Evolutionary conservation across 106 monocot species (phyloP).

Genomic region (Posidonia australis): DNA sequence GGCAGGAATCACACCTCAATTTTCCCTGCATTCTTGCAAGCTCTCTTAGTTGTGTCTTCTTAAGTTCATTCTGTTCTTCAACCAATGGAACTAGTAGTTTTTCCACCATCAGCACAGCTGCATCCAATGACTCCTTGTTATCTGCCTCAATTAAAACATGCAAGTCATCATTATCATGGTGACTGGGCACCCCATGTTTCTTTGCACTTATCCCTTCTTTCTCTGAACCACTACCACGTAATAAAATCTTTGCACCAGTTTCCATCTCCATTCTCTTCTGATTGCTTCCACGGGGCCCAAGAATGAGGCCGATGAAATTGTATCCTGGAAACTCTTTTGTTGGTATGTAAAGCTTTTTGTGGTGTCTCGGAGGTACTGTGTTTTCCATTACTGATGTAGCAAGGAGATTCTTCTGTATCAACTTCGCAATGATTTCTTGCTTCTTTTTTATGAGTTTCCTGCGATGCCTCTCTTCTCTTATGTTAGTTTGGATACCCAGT

Average conservation of each 20-base stretch:
- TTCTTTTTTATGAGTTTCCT: constrained; percentile 5
- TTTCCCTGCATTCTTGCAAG: constrained; percentile 33
- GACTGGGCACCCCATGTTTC: background rate
- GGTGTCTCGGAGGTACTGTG: background rate
- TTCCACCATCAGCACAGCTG: constrained; percentile 50
- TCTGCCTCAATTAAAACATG: constrained; percentile 52
- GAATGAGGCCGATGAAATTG: constrained; percentile 60
- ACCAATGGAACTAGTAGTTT: constrained; percentile 46
- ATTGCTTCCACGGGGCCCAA: constrained; percentile 59
- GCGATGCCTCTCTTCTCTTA: background rate
- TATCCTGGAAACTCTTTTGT: constrained; percentile 43
- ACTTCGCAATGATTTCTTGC: constrained; percentile 11
- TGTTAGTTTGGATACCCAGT: constrained; percentile 1
- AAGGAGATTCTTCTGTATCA: constrained; percentile 8
- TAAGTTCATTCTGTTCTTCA: constrained; percentile 36
- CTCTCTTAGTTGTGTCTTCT: constrained; percentile 45
- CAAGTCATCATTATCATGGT: constrained; percentile 34
- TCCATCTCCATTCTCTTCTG: constrained; percentile 53
- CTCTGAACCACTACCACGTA: constrained; percentile 43
- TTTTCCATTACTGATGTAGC: background rate
- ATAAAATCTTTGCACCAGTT: constrained; percentile 40
- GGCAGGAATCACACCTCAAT: background rate
- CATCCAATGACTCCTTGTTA: constrained; percentile 41
- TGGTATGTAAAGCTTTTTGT: constrained; percentile 61
- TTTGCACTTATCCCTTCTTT: background rate